phyloP scores from a whole-genome alignment of 2,329 filamentous ascomycete genomes.

The Diplodia mutila region DNA sequence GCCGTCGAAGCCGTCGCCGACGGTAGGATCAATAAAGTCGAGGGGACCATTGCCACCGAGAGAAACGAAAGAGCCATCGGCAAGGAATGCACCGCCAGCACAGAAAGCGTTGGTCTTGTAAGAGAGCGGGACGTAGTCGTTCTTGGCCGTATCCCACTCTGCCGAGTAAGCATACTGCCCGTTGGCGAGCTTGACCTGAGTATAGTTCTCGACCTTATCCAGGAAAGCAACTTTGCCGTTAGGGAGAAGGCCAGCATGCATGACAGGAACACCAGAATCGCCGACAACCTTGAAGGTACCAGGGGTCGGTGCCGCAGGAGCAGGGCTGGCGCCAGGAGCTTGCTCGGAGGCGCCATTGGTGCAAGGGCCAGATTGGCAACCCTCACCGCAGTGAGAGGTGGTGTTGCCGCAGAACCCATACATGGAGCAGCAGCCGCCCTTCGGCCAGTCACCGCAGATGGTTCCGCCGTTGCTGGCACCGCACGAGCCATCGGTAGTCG shows the following conservation, averaged over 20 bases:
- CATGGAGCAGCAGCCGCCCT: slow-evolving; percentile 60
- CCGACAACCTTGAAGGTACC: slow-evolving; percentile 57
- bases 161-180: slow-evolving; percentile 63
- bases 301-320: slow-evolving; percentile 50
- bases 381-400: slow-evolving; percentile 58
- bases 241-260: slow-evolving; percentile 64
- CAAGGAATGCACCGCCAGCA: slow-evolving; percentile 61
- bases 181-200: slow-evolving; percentile 57
- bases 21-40: slow-evolving; percentile 59
- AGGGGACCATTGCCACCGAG: slow-evolving; percentile 63
- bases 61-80: slow-evolving; percentile 59
- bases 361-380: slow-evolving; percentile 61
- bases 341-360: slow-evolving; percentile 43
- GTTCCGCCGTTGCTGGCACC: slow-evolving; percentile 54
- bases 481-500: slow-evolving; percentile 59
- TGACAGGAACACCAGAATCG: slow-evolving; percentile 63
- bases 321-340: slow-evolving; percentile 50
- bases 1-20: slow-evolving; percentile 62
- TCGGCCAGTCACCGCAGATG: slow-evolving; percentile 57
- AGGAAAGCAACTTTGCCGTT: slow-evolving; percentile 64
- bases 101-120: slow-evolving; percentile 66
- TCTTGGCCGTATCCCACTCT: slow-evolving; percentile 60
- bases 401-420: slow-evolving; percentile 60
- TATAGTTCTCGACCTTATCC: slow-evolving; percentile 67
- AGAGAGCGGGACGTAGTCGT: slow-evolving; percentile 51